Conservation (phyloP, 192 early-diverging fungal genomes). For the Backusella westeae region DNA sequence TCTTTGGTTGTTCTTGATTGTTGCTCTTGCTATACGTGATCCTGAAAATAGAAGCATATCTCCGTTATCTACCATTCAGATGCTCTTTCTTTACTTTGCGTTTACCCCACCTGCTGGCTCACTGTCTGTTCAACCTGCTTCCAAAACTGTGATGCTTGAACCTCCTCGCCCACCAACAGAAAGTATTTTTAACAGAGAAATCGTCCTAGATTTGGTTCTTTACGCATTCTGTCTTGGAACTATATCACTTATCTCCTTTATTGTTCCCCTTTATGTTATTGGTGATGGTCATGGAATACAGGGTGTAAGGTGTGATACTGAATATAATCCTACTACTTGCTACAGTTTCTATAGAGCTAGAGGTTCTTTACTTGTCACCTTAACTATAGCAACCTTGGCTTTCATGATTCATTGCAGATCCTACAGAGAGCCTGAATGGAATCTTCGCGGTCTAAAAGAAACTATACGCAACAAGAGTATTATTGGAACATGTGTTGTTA, state of each 20-base stretch:
- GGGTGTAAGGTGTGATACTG: constrained; percentile 54
- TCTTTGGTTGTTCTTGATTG: constrained; percentile 61
- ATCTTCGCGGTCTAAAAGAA: constrained; percentile 33
- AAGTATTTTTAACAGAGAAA: constrained; percentile 69
- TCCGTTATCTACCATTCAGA: constrained; percentile 74
- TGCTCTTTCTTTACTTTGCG: constrained; percentile 78
- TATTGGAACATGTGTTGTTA: constrained; percentile 40
- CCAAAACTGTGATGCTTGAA: constrained; percentile 67
- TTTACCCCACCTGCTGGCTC: constrained; percentile 75
- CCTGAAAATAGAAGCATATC: constrained; percentile 54
- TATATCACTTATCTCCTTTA: constrained; percentile 57
- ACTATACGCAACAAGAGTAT: constrained; percentile 48
- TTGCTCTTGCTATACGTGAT: constrained; percentile 68
- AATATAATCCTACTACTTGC: constrained; percentile 34
- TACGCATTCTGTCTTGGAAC: constrained; percentile 59
- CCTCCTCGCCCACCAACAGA: constrained; percentile 64
- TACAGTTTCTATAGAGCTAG: constrained; percentile 64
- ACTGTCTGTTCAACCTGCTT: constrained; percentile 63
- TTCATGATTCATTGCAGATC: constrained; percentile 73
- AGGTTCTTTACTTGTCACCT: constrained; percentile 39
- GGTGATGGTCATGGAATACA: constrained; percentile 48
- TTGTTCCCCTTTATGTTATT: constrained; percentile 60
- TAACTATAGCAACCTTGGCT: constrained; percentile 56
- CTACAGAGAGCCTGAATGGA: constrained; percentile 61
- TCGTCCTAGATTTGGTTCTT: constrained; percentile 62